Evolutionary conservation across 768 basidiomycete genomes (phyloP).

Genomic region (Sporobolomyces pararoseus): DNA sequence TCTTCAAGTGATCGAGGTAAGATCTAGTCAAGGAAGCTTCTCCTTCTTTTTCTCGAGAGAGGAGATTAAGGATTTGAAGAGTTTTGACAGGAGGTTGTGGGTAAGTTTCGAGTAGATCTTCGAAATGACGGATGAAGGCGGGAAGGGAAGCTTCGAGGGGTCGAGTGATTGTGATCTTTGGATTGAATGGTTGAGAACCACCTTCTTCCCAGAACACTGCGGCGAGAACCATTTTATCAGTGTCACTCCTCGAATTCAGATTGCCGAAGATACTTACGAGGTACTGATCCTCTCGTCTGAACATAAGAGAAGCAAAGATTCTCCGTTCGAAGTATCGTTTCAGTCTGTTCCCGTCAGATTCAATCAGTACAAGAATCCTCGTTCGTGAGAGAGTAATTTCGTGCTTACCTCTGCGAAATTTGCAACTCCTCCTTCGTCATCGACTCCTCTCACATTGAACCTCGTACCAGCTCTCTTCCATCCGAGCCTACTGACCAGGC

Average conservation of each 20-base stretch:
- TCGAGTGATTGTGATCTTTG: constrained; percentile 83
- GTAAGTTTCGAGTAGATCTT: constrained; percentile 80
- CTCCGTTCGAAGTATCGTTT: constrained; percentile 80
- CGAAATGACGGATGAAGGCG: constrained; percentile 91
- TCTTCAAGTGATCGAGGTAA: constrained; percentile 69
- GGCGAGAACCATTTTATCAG: not conserved
- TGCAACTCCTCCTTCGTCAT: constrained; percentile 74
- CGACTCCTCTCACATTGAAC: constrained; percentile 61
- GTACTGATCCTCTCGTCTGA: constrained; percentile 92
- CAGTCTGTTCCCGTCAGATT: too few relatives aligned
- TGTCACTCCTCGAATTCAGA: not conserved
- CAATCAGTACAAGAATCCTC: too few relatives aligned
- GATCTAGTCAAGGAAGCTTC: constrained; percentile 77
- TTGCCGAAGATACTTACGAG: constrained; percentile 60
- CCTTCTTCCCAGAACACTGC: constrained; percentile 99
- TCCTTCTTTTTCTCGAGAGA: constrained; percentile 70
- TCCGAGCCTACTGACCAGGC: constrained; percentile 78
- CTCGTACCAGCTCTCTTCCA: constrained; percentile 96
- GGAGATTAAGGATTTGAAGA: constrained; percentile 82
- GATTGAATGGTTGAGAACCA: constrained; percentile 84
- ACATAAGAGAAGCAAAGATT: constrained; percentile 85
- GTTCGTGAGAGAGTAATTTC: not conserved
- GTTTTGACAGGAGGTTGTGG: constrained; percentile 50
- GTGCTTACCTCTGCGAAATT: constrained; percentile 85
- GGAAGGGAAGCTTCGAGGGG: constrained; percentile 88